A percentile compares a stretch with the other conserved stretches of the same genome.
Conservation (phyloP, 139 green algal genomes). For the Monoraphidium neglectum region DNA sequence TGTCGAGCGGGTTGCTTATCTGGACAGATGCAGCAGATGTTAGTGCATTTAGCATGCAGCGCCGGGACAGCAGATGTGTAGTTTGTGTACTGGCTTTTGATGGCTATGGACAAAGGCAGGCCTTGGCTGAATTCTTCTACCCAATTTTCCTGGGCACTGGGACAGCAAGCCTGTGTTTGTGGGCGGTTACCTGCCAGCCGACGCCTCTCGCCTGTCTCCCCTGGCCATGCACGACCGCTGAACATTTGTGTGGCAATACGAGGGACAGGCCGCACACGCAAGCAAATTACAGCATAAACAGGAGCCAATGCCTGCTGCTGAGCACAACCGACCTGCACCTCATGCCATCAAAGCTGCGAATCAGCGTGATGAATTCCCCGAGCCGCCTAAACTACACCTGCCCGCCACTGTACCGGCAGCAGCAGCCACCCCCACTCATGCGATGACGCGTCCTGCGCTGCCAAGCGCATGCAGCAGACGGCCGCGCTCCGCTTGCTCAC, state of each 20-base stretch:
- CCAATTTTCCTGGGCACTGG: too few species aligned
- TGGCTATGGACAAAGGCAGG: too few species aligned
- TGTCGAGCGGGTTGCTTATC: too few species aligned
- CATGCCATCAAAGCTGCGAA: conserved; percentile 10
- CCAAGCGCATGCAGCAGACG: neutral
- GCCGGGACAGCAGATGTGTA: too few species aligned
- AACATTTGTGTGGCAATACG: neutral
- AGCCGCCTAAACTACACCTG: neutral
- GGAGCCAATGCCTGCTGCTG: neutral
- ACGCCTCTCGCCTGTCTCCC: too few species aligned
- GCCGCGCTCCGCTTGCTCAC: neutral
- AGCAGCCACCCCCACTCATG: neutral
- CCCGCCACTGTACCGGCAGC: neutral
- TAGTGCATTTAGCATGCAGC: too few species aligned
- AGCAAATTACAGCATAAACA: neutral
- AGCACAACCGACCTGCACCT: neutral
- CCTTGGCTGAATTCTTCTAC: too few species aligned
- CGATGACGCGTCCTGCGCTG: neutral
- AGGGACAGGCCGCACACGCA: neutral
- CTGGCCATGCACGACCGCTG: too few species aligned
- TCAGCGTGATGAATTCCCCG: neutral
- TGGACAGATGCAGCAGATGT: too few species aligned
- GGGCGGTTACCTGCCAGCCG: too few species aligned
- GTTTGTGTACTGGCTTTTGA: too few species aligned
- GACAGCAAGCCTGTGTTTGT: too few species aligned